Percentiles rank a stretch among this genome's conserved stretches.
These are phyloP conservation scores for Alternaria triticimaculans DNA, from an alignment of 2,329 filamentous ascomycete genomes.

Conservation along the genomic window DNA sequence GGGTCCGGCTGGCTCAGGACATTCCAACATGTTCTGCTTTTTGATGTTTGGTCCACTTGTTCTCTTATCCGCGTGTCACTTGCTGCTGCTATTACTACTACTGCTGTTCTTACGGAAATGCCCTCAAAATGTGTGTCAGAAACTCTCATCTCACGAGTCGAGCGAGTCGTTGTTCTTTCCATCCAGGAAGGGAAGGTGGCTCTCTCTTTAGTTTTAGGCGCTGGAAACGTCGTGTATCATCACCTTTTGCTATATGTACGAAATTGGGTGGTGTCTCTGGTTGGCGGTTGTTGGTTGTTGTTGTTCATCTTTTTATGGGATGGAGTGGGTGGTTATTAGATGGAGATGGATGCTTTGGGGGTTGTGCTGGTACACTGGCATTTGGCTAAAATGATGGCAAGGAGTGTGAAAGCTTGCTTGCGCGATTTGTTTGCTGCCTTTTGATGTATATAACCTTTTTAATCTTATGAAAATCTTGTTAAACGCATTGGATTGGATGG, in stretches of 20 bases:
- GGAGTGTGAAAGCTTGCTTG: conserved; percentile 18
- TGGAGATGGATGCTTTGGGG: conserved; percentile 6
- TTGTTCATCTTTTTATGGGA: background rate
- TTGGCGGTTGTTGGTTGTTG: conserved; percentile 1
- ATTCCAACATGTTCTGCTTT: conserved; percentile 12
- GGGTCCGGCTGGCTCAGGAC: conserved; percentile 7
- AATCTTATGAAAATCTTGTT: conserved; percentile 15
- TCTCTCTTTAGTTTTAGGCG: conserved; percentile 24
- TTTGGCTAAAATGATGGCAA: conserved; percentile 1
- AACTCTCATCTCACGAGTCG: conserved; percentile 34
- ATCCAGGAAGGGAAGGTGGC: conserved; percentile 8
- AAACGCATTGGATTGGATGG: background rate
- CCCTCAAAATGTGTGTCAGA: conserved; percentile 29
- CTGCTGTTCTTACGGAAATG: conserved; percentile 1
- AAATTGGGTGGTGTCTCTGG: conserved; percentile 22
- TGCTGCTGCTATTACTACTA: background rate
- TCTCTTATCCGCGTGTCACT: background rate
- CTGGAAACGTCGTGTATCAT: conserved; percentile 42
- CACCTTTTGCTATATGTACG: conserved; percentile 29
- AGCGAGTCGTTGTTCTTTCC: conserved; percentile 13
- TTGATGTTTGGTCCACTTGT: background rate
- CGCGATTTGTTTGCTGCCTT: background rate
- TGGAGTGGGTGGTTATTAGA: conserved; percentile 21
- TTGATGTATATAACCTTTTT: conserved; percentile 27
- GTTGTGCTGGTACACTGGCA: conserved; percentile 30